phyloP scores from a whole-genome alignment of 148 eudicot genomes.

The Camellia granthamiana region DNA sequence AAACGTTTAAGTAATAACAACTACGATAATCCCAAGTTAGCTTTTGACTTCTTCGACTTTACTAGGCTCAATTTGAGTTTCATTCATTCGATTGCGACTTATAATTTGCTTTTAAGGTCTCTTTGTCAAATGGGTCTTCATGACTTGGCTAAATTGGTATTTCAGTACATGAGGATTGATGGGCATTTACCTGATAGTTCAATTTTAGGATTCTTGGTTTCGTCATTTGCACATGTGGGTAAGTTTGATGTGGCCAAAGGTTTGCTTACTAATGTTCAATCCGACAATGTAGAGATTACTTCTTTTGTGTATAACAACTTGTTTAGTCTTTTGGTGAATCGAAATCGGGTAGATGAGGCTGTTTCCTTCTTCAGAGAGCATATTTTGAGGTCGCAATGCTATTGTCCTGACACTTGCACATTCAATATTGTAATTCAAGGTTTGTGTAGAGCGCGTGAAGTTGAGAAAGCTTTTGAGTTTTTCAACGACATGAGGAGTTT shows the following conservation, averaged over 20 bases:
- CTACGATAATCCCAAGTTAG: slow-evolving; percentile 40
- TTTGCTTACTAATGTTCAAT: slow-evolving; percentile 37
- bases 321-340: slow-evolving; percentile 46
- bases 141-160: slow-evolving; percentile 50
- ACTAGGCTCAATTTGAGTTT: slow-evolving; percentile 46
- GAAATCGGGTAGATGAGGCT: slow-evolving; percentile 60
- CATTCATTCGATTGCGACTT: slow-evolving; percentile 43
- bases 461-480: slow-evolving; percentile 51
- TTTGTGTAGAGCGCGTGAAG: slow-evolving; percentile 49
- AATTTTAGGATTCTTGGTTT: slow-evolving; percentile 39
- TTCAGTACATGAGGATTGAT: slow-evolving; percentile 57
- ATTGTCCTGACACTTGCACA: slow-evolving; percentile 49
- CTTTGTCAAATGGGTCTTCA: slow-evolving; percentile 47
- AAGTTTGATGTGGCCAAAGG: slow-evolving; percentile 43
- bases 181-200: slow-evolving; percentile 43
- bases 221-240: slow-evolving; percentile 46
- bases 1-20: slow-evolving; percentile 17
- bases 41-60: slow-evolving; percentile 51
- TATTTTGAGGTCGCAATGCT: slow-evolving; percentile 39
- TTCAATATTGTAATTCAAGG: slow-evolving; percentile 71
- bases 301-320: slow-evolving; percentile 55
- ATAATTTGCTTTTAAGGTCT: slow-evolving; percentile 50
- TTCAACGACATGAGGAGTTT: slow-evolving; percentile 49
- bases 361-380: slow-evolving; percentile 50
- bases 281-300: slow-evolving; percentile 23